Base-by-base conservation (phyloP, 805 yeast genomes). In the Blastobotrys attinorum region DNA sequence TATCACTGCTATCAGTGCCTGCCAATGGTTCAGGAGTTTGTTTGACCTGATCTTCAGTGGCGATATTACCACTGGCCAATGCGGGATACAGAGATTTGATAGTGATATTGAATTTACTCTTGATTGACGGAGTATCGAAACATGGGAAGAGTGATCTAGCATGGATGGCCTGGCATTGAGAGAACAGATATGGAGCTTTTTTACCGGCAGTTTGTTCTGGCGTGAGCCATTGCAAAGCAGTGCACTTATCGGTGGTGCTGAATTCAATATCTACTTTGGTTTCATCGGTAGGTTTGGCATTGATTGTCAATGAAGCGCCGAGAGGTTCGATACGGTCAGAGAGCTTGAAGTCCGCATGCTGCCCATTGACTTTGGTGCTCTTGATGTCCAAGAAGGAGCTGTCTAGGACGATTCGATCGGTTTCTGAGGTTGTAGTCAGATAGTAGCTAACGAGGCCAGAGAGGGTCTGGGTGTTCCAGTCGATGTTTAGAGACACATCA, bases 141-240 rank as follows among this genome's bases (percentile, higher is more conserved):
- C 87, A 83, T 6, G 96, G 96, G 66, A 83, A 81, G 57, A 87
- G 70, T 13, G 90, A 76, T 56, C 96, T 73, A 4, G 95, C 92
- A 58, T 88, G 96, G 50, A 84, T 87, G 31, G 96, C 88, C 66
- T 88, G 95, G 59, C 94, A 76, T 64, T 88, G 96, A 8, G 96
- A 85, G 61, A 87, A 88, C 46, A 88, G 70, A 61, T 77, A 82
- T 1, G 86, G 87, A 21, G 70, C 69, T 34, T 72, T 73, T 48
- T 79, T 75, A 15, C 89, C 94, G 39, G 79, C 79, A 6, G 95
- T 83, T 53, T 80, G 83, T 42, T 71, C 77, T 29, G 80, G 77
- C n/a, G 75, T 76, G 42, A 88, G 66, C 79, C 92, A 88, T 62
- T 88, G 96, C 47, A 87, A 67, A 3, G 96, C 96, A 1, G 95